Conservation (phyloP, 2,329 filamentous ascomycete species). For the Aciculosporium take region DNA sequence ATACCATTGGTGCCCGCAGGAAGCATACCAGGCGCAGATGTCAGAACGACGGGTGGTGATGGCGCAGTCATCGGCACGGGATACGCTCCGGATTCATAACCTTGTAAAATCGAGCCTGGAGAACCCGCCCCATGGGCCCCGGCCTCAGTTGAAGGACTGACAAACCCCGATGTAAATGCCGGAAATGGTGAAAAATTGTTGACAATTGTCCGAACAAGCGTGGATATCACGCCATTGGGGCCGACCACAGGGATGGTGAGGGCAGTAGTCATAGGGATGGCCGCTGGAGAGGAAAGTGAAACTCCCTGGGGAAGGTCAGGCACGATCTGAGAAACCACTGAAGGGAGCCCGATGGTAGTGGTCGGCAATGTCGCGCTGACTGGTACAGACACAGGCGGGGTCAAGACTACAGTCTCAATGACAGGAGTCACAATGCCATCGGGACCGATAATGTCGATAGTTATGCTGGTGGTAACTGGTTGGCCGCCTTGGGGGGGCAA, state of each 20-base stretch:
- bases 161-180: conserved; percentile 7
- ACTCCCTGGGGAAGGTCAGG: conserved; percentile 11
- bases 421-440: conserved; percentile 19
- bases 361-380: conserved; percentile 6
- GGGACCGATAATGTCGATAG: conserved; percentile 17
- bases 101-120: conserved; percentile 12
- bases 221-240: conserved; percentile 17
- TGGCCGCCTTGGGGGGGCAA: conserved; percentile 7
- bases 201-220: conserved; percentile 20
- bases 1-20: conserved; percentile 12
- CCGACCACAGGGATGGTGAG: conserved; percentile 19
- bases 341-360: conserved; percentile 9
- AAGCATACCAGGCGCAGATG: conserved; percentile 10
- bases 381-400: conserved; percentile 5
- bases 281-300: conserved; percentile 6
- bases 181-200: conserved; percentile 12
- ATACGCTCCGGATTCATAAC: conserved; percentile 11
- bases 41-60: conserved; percentile 8
- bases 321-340: conserved; percentile 8
- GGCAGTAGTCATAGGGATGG: conserved; percentile 12
- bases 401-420: conserved; percentile 14
- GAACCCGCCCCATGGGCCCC: conserved; percentile 5
- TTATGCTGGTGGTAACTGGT: conserved; percentile 17
- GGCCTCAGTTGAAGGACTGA: conserved; percentile 7
- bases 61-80: neutral